Base-by-base conservation (phyloP, 345 rosid species). In the Conringia planisiliqua region DNA sequence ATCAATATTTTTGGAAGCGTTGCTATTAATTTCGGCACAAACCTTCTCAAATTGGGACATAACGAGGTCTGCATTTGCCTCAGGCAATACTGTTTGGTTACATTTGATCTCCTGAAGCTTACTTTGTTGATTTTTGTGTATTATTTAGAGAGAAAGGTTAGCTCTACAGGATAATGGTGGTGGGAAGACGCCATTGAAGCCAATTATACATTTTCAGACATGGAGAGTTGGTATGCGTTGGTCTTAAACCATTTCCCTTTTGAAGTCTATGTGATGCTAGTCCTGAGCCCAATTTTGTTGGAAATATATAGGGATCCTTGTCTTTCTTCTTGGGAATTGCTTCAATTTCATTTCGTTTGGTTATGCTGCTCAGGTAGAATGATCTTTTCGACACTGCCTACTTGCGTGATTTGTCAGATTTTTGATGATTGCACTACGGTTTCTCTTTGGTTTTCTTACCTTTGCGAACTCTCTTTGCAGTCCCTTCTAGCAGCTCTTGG, bases 401-500 rank as follows among this genome's bases (percentile, higher is more conserved):
- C 33, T 58, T 51, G 60, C 11, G 10, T 32, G 78, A 20, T 58
- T 64, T 29, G 43, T 43, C 9, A 36, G 68, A 29, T 61, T 40
- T 20, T 30, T 13, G 42, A 24, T 33, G n/a, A 5, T 62, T 50
- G 47, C 70, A 4, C 40, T 48, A 42, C 27, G 35, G 17, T 58
- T 66, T 33, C 4, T 64, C 55, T 64, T 47, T 24, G 35, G 8
- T 10, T 68, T 62, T 46, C 46, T 47, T 57, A 63, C 46, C 22
- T 54, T 9, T 65, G 42, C 26, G 52, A 16, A 55, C 58, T 73
- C 67, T 76, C 56, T 72, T 42, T 82, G 84, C 91, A 94, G 99
- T 95, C 99, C 16, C 97, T 95, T 85, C 90, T 95, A 68, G 99
- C 99, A 43, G 99, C 99, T 63, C 86, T 95, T 81, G 99, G 99